Evolutionary conservation across 73 alveolate genomes (phyloP).

Genomic region (Breviolum minutum): DNA sequence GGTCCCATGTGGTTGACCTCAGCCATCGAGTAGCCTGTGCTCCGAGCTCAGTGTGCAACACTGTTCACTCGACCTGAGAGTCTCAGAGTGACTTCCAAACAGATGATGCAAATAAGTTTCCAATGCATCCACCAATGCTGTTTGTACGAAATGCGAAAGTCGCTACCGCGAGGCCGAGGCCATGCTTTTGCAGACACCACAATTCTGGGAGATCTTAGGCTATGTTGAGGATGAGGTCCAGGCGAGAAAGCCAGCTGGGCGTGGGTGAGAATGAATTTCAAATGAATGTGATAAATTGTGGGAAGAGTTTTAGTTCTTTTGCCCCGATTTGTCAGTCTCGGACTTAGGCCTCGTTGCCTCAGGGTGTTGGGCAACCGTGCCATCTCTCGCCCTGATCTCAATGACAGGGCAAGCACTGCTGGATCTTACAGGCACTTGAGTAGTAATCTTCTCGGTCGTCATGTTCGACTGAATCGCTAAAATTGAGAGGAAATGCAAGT

Average conservation of each 20-base stretch:
- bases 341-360: conserved; percentile 34
- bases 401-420: too few relatives aligned
- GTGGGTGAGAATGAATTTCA: too few relatives aligned
- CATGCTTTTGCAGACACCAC: conserved; percentile 65
- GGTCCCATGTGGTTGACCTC: conserved; percentile 28
- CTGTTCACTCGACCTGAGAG: background rate
- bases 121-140: background rate
- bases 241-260: background rate
- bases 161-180: conserved; percentile 11
- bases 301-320: background rate
- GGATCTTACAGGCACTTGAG: too few relatives aligned
- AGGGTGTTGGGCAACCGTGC: conserved; percentile 31
- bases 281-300: background rate
- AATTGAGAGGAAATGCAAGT: too few relatives aligned
- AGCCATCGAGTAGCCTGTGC: conserved; percentile 46
- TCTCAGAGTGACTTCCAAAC: too few relatives aligned
- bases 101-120: background rate
- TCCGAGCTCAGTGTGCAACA: background rate
- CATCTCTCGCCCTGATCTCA: conserved; percentile 16
- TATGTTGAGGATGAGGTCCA: conserved; percentile 87
- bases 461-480: too few relatives aligned
- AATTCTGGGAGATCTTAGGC: conserved; percentile 81
- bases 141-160: background rate
- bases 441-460: too few relatives aligned
- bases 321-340: background rate